phyloP scores from a whole-genome alignment of 2,329 filamentous ascomycete genomes.

The Uncinocarpus reesii region DNA sequence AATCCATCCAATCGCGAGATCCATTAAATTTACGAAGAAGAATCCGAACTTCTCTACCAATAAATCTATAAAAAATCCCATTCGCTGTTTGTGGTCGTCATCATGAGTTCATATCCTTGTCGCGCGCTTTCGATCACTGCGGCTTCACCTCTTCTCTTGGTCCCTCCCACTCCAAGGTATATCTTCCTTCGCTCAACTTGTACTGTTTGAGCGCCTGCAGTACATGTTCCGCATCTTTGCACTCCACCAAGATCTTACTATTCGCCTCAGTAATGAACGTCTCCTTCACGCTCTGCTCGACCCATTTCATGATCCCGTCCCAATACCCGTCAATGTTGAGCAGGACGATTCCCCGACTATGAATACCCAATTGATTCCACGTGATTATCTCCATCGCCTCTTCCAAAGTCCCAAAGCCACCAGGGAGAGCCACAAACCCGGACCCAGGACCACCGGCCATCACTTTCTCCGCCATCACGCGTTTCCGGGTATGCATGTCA shows the following conservation, averaged over 20 bases:
- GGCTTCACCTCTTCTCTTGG: background rate
- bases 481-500: slow-evolving; percentile 95
- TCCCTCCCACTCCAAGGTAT: slow-evolving; percentile 67
- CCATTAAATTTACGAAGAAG: too few species aligned
- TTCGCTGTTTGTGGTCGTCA: background rate
- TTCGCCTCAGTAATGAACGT: slow-evolving; percentile 68
- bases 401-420: slow-evolving; percentile 91
- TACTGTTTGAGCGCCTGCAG: slow-evolving; percentile 62
- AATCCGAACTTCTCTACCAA: too few species aligned
- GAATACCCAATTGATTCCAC: slow-evolving; percentile 96
- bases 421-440: slow-evolving; percentile 79
- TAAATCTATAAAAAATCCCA: background rate
- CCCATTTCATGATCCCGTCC: slow-evolving; percentile 75
- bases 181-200: slow-evolving; percentile 61
- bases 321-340: slow-evolving; percentile 88
- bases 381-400: slow-evolving; percentile 88
- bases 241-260: slow-evolving; percentile 67
- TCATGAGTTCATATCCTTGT: background rate
- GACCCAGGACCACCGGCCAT: slow-evolving; percentile 68
- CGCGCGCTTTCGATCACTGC: background rate
- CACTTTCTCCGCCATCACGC: slow-evolving; percentile 83
- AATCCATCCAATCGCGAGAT: too few species aligned
- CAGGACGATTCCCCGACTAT: slow-evolving; percentile 65
- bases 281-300: slow-evolving; percentile 60
- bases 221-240: slow-evolving; percentile 60